Evolutionary conservation across 2,329 filamentous ascomycete species (phyloP).

Genomic region (Xylaria sp.): DNA sequence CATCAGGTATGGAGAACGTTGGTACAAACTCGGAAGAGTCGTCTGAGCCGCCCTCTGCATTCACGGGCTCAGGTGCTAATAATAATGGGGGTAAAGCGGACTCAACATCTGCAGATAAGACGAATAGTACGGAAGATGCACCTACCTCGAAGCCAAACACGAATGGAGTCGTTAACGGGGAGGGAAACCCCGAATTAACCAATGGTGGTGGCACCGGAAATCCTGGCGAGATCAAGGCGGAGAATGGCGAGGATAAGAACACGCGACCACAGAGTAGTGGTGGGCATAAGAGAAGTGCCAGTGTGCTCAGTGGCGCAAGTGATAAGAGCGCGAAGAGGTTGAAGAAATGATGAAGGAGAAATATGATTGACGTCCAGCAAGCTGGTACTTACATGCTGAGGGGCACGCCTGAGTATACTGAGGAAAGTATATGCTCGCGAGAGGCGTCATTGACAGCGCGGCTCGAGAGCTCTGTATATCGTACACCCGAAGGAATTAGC

Average conservation of each 20-base stretch:
- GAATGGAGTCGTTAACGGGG: constrained; percentile 37
- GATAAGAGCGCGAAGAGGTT: constrained; percentile 70
- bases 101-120: not conserved
- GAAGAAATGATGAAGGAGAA: constrained; percentile 56
- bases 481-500: constrained; percentile 3
- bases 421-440: not conserved
- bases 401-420: constrained; percentile 7
- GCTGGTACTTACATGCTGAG: not conserved
- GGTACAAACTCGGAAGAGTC: constrained; percentile 6
- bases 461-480: not conserved
- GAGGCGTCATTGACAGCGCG: not conserved
- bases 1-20: constrained; percentile 3
- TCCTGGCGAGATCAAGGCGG: not conserved
- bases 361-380: not conserved
- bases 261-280: constrained; percentile 55
- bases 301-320: constrained; percentile 77
- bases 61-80: not conserved
- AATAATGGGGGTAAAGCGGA: constrained; percentile 7
- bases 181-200: not conserved
- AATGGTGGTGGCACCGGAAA: not conserved
- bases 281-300: constrained; percentile 81
- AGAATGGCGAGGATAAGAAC: constrained; percentile 46
- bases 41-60: constrained; percentile 3
- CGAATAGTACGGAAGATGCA: constrained; percentile 1
- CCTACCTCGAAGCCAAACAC: constrained; percentile 17